A percentile compares a stretch with the other conserved stretches of the same genome.
phyloP scores from a whole-genome alignment of 768 basidiomycete species.

The Tylopilus subfusipes region DNA sequence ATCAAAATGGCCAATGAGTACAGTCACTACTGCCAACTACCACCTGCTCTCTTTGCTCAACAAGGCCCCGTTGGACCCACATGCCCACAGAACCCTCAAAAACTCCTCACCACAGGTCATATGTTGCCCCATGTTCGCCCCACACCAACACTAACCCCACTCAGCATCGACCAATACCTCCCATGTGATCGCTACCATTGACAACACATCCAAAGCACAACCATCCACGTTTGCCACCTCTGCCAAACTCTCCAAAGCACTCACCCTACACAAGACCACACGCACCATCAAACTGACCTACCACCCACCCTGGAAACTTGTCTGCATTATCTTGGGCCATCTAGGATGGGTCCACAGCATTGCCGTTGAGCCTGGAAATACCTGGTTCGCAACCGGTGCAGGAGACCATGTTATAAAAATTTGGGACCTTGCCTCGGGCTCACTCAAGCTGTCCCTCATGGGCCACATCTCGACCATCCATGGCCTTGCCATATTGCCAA shows the following conservation, averaged over 20 bases:
- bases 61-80: constrained; percentile 80
- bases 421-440: constrained; percentile 97
- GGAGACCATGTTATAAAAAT: constrained; percentile 99
- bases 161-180: constrained; percentile 46
- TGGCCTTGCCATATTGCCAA: constrained; percentile 84
- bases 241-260: constrained; percentile 76
- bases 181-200: constrained; percentile 68
- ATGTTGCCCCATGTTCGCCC: constrained; percentile 21
- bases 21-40: constrained; percentile 78
- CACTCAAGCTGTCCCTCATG: constrained; percentile 90
- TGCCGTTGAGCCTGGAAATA: constrained; percentile 95
- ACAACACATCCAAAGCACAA: constrained; percentile 63
- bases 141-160: constrained; percentile 10
- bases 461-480: constrained; percentile 97
- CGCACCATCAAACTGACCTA: constrained; percentile 93
- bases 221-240: constrained; percentile 69
- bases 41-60: constrained; percentile 73
- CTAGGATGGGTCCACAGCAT: constrained; percentile 96
- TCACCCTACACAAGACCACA: constrained; percentile 89
- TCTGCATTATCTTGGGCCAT: constrained; percentile 96
- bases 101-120: constrained; percentile 74
- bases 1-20: constrained; percentile 92
- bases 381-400: constrained; percentile 98
- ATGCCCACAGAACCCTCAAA: constrained; percentile 55
- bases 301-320: constrained; percentile 94